These are phyloP conservation scores for Solanum etuberosum DNA, from an alignment of 257 asterid species.

Conservation along the genomic window DNA sequence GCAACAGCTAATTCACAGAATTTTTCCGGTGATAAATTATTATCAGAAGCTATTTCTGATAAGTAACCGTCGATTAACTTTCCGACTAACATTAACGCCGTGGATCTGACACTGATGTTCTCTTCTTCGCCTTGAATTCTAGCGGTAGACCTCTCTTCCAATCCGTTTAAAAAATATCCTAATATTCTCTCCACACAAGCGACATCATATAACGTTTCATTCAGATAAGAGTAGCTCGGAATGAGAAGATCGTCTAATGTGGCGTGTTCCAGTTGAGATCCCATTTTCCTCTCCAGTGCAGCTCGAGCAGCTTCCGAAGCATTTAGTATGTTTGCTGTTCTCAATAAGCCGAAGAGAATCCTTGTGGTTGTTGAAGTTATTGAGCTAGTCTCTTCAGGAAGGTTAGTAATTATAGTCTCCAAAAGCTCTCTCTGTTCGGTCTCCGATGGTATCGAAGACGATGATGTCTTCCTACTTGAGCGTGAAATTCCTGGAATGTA, in stretches of 20 bases:
- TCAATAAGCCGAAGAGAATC: slow-evolving; percentile 60
- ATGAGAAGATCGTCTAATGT: slow-evolving; percentile 75
- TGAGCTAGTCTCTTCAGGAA: slow-evolving; percentile 42
- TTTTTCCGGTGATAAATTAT: slow-evolving; percentile 66
- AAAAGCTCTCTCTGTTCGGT: slow-evolving; percentile 76
- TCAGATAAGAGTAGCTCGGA: slow-evolving; percentile 92
- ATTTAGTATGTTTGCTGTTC: slow-evolving; percentile 67
- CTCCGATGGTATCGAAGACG: slow-evolving; percentile 54
- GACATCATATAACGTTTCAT: slow-evolving; percentile 83
- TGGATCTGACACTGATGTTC: slow-evolving; percentile 26
- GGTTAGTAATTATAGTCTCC: slow-evolving; percentile 55
- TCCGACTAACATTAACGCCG: slow-evolving; percentile 69
- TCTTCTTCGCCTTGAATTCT: slow-evolving; percentile 33
- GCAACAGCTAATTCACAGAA: slow-evolving; percentile 67
- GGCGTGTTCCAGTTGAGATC: slow-evolving; percentile 75
- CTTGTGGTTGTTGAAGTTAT: slow-evolving; percentile 34
- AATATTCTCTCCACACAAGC: slow-evolving; percentile 85
- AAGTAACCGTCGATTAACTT: slow-evolving; percentile 91
- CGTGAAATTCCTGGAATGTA: slow-evolving; percentile 79
- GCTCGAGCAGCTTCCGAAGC: slow-evolving; percentile 56
- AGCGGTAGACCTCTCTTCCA: slow-evolving; percentile 32
- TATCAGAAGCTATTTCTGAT: slow-evolving; percentile 93
- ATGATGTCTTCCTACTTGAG: slow-evolving; percentile 41
- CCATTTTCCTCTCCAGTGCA: slow-evolving; percentile 77
- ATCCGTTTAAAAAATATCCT: slow-evolving; percentile 37